phyloP scores from a whole-genome alignment of 371 early-diverging fungal species.

The Mucor sp. region DNA sequence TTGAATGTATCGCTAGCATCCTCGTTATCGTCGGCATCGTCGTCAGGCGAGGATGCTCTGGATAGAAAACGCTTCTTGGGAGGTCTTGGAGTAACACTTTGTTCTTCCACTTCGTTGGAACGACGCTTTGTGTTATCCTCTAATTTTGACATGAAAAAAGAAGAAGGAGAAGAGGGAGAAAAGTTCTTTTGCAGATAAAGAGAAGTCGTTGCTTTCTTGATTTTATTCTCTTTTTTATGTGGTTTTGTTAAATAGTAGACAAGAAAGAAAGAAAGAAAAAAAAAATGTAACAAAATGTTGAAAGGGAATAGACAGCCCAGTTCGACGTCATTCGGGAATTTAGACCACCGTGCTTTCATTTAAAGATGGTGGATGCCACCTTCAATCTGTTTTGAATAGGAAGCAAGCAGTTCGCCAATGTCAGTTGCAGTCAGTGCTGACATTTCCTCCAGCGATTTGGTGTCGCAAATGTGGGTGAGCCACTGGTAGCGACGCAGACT shows the following conservation, averaged over 20 bases:
- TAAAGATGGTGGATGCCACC: neutral
- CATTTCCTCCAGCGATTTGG: conserved; percentile 61
- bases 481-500: conserved; percentile 66
- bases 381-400: neutral
- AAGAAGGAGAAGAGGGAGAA: neutral
- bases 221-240: conserved; percentile 1
- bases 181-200: conserved; percentile 44
- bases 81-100: conserved; percentile 27
- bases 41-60: conserved; percentile 18
- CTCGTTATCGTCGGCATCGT: conserved; percentile 20
- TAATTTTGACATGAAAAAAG: conserved; percentile 22
- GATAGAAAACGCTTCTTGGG: conserved; percentile 34
- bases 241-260: neutral
- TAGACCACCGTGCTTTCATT: neutral
- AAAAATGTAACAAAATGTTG: neutral
- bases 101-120: conserved; percentile 30
- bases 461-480: conserved; percentile 72
- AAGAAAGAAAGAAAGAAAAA: neutral
- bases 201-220: neutral
- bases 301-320: neutral
- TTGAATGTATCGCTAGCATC: conserved; percentile 23
- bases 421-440: conserved; percentile 55
- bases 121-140: conserved; percentile 32
- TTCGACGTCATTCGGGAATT: conserved; percentile 6
- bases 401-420: conserved; percentile 44